Evolutionary conservation across 2,329 filamentous ascomycete species (phyloP), one percentile per base, ranked within the genome.

Genomic region (Cercospora sojina): DNA sequence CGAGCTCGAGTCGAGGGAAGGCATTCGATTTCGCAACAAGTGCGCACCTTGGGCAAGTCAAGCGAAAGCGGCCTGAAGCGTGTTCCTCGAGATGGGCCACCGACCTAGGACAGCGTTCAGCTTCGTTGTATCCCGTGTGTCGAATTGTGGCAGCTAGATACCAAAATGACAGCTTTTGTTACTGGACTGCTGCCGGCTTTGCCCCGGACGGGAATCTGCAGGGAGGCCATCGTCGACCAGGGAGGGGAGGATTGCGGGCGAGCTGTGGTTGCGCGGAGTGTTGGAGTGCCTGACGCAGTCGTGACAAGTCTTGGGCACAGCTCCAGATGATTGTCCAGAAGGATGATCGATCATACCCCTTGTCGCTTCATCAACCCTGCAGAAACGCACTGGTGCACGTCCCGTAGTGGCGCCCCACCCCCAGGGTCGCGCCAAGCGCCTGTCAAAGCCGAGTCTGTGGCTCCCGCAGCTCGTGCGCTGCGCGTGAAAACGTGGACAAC

Each of bases 121-220:
- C 25, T 53, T 64, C 32, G 32, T 49, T 38, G 51, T 47, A 3
- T 20, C 61, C 31, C 23, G 35, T 43, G 27, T 53, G 25, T 27
- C 31, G 13, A 31, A 25, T 31, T 31, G n/a, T 25, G 38, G 31
- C 16, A 32, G 32, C 18, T 31, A 27, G 84, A 76, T 85, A 97
- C 93, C 84, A 98, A 84, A 81, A 98, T 97, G 73, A 97, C 90
- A 74, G 94, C 94, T 83, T 97, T 98, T 78, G 93, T 97, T 72
- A 89, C 86, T 76, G 88, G 86, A 74, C 79, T 76, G 69, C 76
- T 77, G 72, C 71, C 71, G 51, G 71, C 65, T 67, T 75, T 74
- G 38, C 71, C 69, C 67, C 77, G 69, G n/a, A 71, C 67, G 23
- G 76, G 75, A 35, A 77, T 67, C 60, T 76, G 72, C 61, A 76